Conservation (phyloP, 1,139 yeast species). For the Debaryomycetaceae sp. region DNA sequence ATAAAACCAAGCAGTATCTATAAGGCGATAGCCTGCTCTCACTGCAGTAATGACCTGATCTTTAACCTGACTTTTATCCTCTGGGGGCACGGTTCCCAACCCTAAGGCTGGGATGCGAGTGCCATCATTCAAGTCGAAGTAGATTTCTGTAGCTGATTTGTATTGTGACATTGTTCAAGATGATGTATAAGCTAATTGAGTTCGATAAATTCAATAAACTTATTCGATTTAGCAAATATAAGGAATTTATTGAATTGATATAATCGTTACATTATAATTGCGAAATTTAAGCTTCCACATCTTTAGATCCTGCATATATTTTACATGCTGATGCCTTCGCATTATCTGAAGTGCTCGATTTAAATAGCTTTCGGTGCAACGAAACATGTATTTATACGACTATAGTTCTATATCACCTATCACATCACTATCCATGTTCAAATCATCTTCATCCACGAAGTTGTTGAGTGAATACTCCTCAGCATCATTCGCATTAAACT, state of each 20-base stretch:
- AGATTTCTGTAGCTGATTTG: constrained; percentile 20
- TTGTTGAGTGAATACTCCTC: constrained; percentile 20
- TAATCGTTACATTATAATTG: no score
- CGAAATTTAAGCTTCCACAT: no score
- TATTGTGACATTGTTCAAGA: constrained; percentile 5
- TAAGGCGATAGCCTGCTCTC: constrained; percentile 40
- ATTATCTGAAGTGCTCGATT: no score
- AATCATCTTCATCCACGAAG: constrained; percentile 25
- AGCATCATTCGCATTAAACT: constrained; percentile 19
- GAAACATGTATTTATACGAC: constrained; percentile 1
- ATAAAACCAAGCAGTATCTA: constrained; percentile 47
- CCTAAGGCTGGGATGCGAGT: constrained; percentile 36
- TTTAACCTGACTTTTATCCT: constrained; percentile 30
- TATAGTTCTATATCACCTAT: constrained; percentile 38
- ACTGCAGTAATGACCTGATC: constrained; percentile 38
- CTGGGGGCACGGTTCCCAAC: constrained; percentile 37
- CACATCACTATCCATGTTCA: constrained; percentile 30
- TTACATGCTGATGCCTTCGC: no score
- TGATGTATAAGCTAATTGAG: no score
- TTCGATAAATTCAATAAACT: no score
- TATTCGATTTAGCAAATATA: no score
- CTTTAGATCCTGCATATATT: no score
- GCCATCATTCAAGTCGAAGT: constrained; percentile 29
- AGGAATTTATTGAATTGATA: no score
- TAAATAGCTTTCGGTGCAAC: no score